Base-by-base conservation (phyloP, 2,329 filamentous ascomycete genomes). In the Dothiorella sarmentorum region DNA sequence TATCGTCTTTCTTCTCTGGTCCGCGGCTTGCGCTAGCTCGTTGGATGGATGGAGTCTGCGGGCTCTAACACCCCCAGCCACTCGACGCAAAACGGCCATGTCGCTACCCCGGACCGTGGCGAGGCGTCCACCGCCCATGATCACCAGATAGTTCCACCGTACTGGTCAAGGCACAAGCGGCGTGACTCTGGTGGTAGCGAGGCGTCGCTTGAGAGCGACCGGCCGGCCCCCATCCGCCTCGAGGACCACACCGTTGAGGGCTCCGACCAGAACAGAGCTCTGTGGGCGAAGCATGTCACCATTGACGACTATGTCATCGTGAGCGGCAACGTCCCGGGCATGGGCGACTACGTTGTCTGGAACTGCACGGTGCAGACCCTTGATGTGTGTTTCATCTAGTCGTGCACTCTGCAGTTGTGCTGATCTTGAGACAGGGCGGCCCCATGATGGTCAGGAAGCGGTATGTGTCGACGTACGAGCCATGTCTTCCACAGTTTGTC, bases 341-440 rank as follows among this genome's bases (percentile, higher is more conserved):
- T 86, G 47, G 93, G 93, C n/a, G 89, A 92, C 2, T 99, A 97
- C 76, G 90, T 97, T 1, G 91, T 96, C 7, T 99, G 90, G 90
- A 94, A 91, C 69, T 91, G 94, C 67, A 85, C 82, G 47, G 90
- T 99, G 43, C 86, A 94, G 71, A 97, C 91, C 3, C 77, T 97
- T 52, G 88, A 85, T 73, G 91, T 92, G 71, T 71, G 85, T 81
- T 59, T 59, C 52, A 27, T 31, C 37, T 45, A 44, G 59, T 29
- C 18, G 51, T 35, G 53, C 26, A 26, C 51, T 29, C 18, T 35
- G 7, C 58, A 22, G 18, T 29, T 20, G 47, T 61, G 59, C 56
- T 44, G 55, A 42, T 45, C 57, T 10, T 51, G 40, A 45, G 62
- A 20, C 64, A 82, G 79, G 81, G 83, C 52, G 78, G 80, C 22